A percentile compares a stretch with the other conserved stretches of the same genome.
phyloP scores from a whole-genome alignment of 2,329 filamentous ascomycete genomes.

The Chaetomium olivaceum region DNA sequence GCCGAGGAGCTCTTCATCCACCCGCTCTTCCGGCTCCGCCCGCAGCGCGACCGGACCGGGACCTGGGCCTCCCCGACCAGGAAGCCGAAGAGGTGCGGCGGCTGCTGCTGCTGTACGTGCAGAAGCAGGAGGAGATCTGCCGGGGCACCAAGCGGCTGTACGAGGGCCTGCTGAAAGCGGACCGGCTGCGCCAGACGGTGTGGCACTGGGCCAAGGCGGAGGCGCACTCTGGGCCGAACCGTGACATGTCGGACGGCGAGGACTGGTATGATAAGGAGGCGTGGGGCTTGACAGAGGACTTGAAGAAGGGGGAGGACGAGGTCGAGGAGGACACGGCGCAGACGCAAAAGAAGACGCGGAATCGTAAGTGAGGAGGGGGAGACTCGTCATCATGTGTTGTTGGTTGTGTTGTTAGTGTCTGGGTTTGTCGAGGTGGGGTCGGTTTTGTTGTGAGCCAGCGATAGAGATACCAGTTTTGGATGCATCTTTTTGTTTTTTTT shows the following conservation, averaged over 20 bases:
- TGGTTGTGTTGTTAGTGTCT: not conserved
- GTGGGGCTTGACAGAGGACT: slow-evolving; percentile 71
- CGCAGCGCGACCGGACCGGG: slow-evolving; percentile 63
- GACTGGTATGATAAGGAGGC: slow-evolving; percentile 86
- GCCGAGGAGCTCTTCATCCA: slow-evolving; percentile 61
- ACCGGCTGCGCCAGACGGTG: slow-evolving; percentile 70
- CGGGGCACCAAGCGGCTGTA: slow-evolving; percentile 68
- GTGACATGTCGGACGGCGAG: slow-evolving; percentile 83
- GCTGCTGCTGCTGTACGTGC: slow-evolving; percentile 73
- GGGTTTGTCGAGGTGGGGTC: too few relatives aligned
- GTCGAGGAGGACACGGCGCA: slow-evolving; percentile 72
- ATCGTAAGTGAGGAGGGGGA: slow-evolving; percentile 46
- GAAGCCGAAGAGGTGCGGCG: slow-evolving; percentile 80
- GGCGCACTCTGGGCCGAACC: slow-evolving; percentile 64
- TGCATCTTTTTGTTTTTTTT: not conserved
- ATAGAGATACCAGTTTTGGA: not conserved
- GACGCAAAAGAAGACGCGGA: slow-evolving; percentile 62
- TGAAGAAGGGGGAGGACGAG: slow-evolving; percentile 80
- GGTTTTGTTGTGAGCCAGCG: not conserved
- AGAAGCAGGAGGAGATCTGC: slow-evolving; percentile 83
- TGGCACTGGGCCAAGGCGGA: slow-evolving; percentile 77
- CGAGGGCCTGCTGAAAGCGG: slow-evolving; percentile 69
- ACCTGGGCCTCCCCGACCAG: slow-evolving; percentile 68
- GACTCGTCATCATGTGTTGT: not conserved
- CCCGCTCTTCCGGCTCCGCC: slow-evolving; percentile 69